Conservation (phyloP, 2,329 filamentous ascomycete species). For the Cercospora berteroae region DNA sequence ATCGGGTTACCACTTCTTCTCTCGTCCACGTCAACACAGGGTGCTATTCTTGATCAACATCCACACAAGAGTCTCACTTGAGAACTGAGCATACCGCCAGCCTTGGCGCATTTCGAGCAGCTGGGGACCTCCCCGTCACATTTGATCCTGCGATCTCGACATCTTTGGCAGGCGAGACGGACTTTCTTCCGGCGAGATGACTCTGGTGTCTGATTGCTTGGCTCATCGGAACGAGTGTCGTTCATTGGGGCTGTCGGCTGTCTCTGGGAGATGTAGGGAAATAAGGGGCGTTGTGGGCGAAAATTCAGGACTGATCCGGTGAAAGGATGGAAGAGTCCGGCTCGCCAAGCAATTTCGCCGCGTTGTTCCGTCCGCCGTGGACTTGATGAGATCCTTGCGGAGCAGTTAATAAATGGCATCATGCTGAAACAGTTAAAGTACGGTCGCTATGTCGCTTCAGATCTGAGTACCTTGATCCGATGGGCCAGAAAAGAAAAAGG, state of each 20-base stretch:
- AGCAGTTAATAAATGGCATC: too few species aligned
- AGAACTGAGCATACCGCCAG: neutral
- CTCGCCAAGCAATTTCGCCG: neutral
- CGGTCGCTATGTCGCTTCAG: too few species aligned
- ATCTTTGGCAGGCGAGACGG: conserved; percentile 9
- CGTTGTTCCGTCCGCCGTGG: neutral
- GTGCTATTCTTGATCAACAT: neutral
- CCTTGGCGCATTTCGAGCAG: conserved; percentile 13
- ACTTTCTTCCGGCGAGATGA: conserved; percentile 1
- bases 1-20: neutral
- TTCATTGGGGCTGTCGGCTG: neutral
- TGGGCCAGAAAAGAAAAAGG: too few species aligned
- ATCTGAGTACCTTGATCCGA: too few species aligned
- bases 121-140: conserved; percentile 9
- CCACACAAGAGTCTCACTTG: neutral
- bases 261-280: neutral
- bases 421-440: too few species aligned
- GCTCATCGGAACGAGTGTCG: neutral
- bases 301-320: neutral
- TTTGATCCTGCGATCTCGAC: conserved; percentile 12
- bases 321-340: neutral
- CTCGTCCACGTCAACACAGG: conserved; percentile 4
- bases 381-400: too few species aligned
- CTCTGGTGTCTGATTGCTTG: neutral
- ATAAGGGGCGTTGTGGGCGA: neutral